Evolutionary conservation across 257 asterid species (phyloP).

Genomic region (Solanum pennellii): DNA sequence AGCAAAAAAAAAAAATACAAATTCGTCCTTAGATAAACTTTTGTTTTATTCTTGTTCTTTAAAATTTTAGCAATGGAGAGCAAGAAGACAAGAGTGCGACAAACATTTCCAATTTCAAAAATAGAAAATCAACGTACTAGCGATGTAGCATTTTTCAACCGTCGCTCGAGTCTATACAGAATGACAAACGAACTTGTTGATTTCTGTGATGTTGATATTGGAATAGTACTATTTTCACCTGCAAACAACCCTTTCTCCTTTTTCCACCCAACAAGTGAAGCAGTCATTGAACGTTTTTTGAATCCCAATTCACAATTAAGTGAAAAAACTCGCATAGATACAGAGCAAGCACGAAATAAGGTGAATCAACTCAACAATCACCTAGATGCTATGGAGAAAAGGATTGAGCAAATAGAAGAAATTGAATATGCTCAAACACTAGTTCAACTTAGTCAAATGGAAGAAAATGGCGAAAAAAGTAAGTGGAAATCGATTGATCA

Average conservation of each 20-base stretch:
- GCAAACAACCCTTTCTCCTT: slow-evolving; percentile 6
- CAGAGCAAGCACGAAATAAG: background rate
- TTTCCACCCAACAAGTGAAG: slow-evolving; percentile 26
- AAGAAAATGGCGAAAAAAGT: background rate
- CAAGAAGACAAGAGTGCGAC: slow-evolving; percentile 17
- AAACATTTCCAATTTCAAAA: slow-evolving; percentile 9
- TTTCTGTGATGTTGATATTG: too few relatives aligned
- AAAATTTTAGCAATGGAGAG: background rate
- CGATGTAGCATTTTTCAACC: slow-evolving; percentile 20
- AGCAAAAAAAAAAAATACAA: background rate
- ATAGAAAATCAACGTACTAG: slow-evolving; percentile 4
- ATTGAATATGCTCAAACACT: background rate
- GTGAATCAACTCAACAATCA: background rate
- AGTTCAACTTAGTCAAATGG: background rate
- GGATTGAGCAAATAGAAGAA: background rate
- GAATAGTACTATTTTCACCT: too few relatives aligned
- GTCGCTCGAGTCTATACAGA: slow-evolving; percentile 6
- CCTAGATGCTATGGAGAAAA: background rate
- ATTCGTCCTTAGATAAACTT: background rate
- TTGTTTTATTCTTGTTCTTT: background rate
- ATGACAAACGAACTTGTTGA: background rate
- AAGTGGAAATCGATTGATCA: background rate
- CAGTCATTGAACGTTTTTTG: background rate
- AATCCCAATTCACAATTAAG: background rate
- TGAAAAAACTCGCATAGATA: background rate